Percentiles rank a stretch among this genome's conserved stretches.
phyloP scores from a whole-genome alignment of 345 rosid species.

The Kandelia obovata region DNA sequence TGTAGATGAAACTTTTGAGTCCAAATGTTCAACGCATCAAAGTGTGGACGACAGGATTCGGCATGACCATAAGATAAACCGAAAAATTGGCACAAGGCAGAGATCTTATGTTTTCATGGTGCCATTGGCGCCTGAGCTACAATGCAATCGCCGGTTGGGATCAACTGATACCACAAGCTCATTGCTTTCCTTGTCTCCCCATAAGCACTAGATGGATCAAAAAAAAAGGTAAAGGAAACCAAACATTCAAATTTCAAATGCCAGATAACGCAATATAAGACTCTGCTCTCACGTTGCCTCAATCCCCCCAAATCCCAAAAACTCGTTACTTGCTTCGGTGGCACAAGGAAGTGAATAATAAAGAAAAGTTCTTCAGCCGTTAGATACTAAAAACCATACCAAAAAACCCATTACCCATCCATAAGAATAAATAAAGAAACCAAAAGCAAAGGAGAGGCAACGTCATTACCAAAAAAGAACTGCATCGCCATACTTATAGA shows the following conservation, averaged over 20 bases:
- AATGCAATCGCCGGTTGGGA: no score
- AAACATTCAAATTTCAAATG: neutral
- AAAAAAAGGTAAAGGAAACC: neutral
- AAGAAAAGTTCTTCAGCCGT: neutral
- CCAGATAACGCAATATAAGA: neutral
- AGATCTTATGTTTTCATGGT: no score
- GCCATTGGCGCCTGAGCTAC: no score
- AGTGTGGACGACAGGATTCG: no score
- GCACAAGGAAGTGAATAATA: neutral
- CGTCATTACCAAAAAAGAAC: neutral
- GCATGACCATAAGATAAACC: no score
- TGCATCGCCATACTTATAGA: constrained; percentile 5
- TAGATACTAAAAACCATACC: neutral
- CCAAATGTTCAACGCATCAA: no score
- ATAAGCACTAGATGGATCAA: neutral
- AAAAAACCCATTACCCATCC: neutral
- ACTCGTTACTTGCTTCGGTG: neutral
- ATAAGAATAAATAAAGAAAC: neutral
- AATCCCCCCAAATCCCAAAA: neutral
- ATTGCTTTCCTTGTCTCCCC: no score
- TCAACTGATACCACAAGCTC: no score
- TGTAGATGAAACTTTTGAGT: no score
- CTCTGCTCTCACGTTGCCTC: neutral
- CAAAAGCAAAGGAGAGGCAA: neutral
- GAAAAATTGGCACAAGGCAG: no score